Conservation (phyloP, 108 stramenopile species). For the Epipyxis sp. region DNA sequence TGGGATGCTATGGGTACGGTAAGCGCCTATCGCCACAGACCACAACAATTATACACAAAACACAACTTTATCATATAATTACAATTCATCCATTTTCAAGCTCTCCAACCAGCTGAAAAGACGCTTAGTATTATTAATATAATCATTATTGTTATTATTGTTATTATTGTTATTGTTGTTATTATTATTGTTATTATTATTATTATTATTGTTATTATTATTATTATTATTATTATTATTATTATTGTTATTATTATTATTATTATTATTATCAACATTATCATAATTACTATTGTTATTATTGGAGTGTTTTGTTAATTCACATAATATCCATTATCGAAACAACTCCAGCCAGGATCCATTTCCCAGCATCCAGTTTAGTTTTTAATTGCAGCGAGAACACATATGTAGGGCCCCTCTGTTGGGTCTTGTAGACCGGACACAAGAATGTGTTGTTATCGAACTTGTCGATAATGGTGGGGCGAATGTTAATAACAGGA, state of each 20-base stretch:
- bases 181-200: too few species aligned
- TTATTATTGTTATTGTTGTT: too few species aligned
- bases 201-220: too few species aligned
- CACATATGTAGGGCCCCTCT: slow-evolving; percentile 32
- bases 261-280: not conserved
- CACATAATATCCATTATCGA: slow-evolving; percentile 24
- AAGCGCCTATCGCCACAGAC: too few species aligned
- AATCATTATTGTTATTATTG: too few species aligned
- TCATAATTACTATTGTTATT: not conserved
- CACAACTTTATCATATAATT: too few species aligned
- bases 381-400: slow-evolving; percentile 28
- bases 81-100: too few species aligned
- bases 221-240: too few species aligned
- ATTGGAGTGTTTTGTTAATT: not conserved
- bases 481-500: slow-evolving; percentile 28
- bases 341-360: slow-evolving; percentile 30
- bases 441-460: not conserved
- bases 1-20: too few species aligned
- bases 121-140: too few species aligned
- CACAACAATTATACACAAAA: too few species aligned
- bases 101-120: too few species aligned
- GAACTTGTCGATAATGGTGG: not conserved
- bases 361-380: slow-evolving; percentile 23
- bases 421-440: slow-evolving; percentile 33
- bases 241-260: not conserved